Evolutionary conservation across 495 filamentous ascomycete genomes (phyloP), one percentile per base, ranked within the genome.

Genomic region (Neurospora tetraspora): DNA sequence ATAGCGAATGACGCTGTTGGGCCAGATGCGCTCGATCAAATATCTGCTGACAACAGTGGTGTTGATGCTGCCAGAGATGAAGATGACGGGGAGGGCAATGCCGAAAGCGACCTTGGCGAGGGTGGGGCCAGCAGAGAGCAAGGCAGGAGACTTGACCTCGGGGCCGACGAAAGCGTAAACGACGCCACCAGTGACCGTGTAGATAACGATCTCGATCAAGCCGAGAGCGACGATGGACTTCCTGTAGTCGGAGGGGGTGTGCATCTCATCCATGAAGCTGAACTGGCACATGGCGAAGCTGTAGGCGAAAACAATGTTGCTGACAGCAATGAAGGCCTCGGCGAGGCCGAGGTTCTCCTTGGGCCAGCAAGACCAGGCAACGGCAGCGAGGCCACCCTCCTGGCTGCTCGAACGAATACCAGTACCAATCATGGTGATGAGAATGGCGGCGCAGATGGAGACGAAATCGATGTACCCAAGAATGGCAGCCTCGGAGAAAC

Each of bases 11-110:
- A 88, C 78, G 10, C 86, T 86, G 73, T 86, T 81, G 39, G 81
- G 82, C 79, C 89, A 90, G 10, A 90, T 73, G 31, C 90, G 86
- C 16, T 89, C 83, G 76, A 91, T 91, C 73, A 94, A 83, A 76
- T 91, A 92, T 73, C 91, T 91, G 61, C 75, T 73, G 73, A 86
- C 75, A 36, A 89, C 87, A 2, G 84, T 85, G 39, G 85, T 86
- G 82, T 89, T 89, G 82, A 90, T 90, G 70, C 85, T 87, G 14
- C 88, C 88, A 34, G 86, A 88, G 85, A 79, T 91, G 80, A 93
- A 90, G 78, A 94, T 91, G 42, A 94, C 91, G 71, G 93, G 93
- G 18, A 93, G 84, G 39, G 92, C 93, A 73, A 96, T 84, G 20
- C 93, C 93, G 76, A 92, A 97, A 4, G 92, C 91, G 43, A 94